Conservation (phyloP, 345 rosid genomes). For the Hevea brasiliensis region DNA sequence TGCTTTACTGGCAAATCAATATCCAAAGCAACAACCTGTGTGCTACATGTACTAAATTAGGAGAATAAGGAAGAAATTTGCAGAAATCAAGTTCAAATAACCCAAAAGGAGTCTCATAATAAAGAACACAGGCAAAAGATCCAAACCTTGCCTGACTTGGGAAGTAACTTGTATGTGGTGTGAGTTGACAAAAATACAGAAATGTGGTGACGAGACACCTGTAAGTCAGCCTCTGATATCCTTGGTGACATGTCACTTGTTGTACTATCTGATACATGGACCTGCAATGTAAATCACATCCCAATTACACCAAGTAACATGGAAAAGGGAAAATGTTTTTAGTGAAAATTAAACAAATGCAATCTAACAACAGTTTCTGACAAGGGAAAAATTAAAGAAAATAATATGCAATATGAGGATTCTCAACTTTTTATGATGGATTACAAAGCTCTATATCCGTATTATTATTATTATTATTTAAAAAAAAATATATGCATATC, state of each 20-base stretch:
- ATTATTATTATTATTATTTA: no score
- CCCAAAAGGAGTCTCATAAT: background rate
- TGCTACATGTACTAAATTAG: slow-evolving; percentile 24
- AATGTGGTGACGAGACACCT: slow-evolving; percentile 31
- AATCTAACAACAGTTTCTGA: slow-evolving; percentile 7
- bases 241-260: slow-evolving; percentile 22
- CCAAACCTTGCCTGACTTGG: slow-evolving; percentile 98
- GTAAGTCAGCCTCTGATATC: slow-evolving; percentile 29
- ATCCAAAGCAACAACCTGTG: slow-evolving; percentile 37
- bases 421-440: background rate
- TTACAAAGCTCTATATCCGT: no score
- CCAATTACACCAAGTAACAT: background rate
- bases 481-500: background rate
- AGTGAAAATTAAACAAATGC: background rate
- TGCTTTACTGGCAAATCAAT: slow-evolving; percentile 33
- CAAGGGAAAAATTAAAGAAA: background rate
- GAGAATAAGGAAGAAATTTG: slow-evolving; percentile 4
- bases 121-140: slow-evolving; percentile 25
- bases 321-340: background rate
- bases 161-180: slow-evolving; percentile 90
- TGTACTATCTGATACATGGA: slow-evolving; percentile 38
- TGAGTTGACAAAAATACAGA: slow-evolving; percentile 62
- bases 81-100: slow-evolving; percentile 1
- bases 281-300: slow-evolving; percentile 32
- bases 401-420: background rate